These are phyloP conservation scores for Yarrowia porcina DNA, from an alignment of 805 yeast species.

Conservation along the genomic window DNA sequence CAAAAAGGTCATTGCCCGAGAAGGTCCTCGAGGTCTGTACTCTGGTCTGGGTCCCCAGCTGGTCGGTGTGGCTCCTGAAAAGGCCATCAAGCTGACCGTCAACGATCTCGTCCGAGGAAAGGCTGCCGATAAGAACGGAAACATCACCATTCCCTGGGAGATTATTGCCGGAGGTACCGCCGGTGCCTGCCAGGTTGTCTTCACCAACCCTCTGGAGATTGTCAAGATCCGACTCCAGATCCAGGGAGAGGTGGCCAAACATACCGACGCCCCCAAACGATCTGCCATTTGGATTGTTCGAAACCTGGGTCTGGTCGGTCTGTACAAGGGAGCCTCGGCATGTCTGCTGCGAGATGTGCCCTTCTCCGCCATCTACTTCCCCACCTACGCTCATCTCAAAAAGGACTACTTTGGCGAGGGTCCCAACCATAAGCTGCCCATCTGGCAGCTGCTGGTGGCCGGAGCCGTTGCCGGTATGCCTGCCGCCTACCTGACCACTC, in stretches of 20 bases:
- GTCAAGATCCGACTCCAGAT: constrained; percentile 93
- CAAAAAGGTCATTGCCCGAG: constrained; percentile 65
- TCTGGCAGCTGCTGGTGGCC: constrained; percentile 78
- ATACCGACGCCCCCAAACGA: constrained; percentile 41
- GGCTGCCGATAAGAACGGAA: constrained; percentile 52
- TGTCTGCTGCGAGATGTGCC: constrained; percentile 94
- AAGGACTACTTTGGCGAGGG: constrained; percentile 77
- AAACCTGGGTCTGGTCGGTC: constrained; percentile 76
- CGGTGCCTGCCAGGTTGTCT: constrained; percentile 93
- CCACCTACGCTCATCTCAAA: constrained; percentile 91
- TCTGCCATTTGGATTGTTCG: constrained; percentile 70
- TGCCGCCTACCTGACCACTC: constrained; percentile 93
- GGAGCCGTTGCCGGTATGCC: constrained; percentile 99
- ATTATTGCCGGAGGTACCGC: constrained; percentile 88
- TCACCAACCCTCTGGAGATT: constrained; percentile 94
- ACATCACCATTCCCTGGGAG: constrained; percentile 59
- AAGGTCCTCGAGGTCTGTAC: constrained; percentile 82
- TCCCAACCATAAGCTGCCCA: constrained; percentile 65
- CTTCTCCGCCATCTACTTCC: constrained; percentile 94
- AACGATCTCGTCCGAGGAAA: constrained; percentile 80
- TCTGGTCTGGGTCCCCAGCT: constrained; percentile 92
- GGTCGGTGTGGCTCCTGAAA: constrained; percentile 97
- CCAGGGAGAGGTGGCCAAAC: constrained; percentile 67
- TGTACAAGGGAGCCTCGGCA: constrained; percentile 88
- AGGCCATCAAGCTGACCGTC: constrained; percentile 92